Base-by-base conservation (phyloP, 768 basidiomycete genomes). In the Kwoniella botswanensis region DNA sequence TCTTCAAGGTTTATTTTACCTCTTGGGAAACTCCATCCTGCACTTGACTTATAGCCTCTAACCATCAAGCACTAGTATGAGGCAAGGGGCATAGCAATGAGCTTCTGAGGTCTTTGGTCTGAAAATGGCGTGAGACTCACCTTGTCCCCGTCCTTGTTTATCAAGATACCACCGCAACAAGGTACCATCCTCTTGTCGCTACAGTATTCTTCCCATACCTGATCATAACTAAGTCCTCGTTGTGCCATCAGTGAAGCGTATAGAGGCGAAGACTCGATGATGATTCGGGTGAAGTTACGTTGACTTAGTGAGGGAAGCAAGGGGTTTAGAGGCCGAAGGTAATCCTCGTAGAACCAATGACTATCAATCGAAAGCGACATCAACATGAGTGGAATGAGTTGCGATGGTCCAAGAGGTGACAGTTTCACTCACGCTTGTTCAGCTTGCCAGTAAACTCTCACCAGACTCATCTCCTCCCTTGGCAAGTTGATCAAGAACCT, bases 301-400 rank as follows among this genome's bases (percentile, higher is more conserved):
- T 98, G 89, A 18, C 91, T 89, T 71, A 94, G 86, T 0, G 94
- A 92, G 0, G 94, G 96, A 54, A 98, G 90, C 69, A 89, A 88
- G 10, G 91, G 90, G 68, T 94, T 92, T 84, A 92, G 89, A 82
- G 95, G 94, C 54, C 97, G 92, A 73, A 98, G 90, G 77, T 97
- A 98, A 83, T 99, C 97, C 86, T 98, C 97, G 79, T 99, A 99
- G 84, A 93, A 99, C 96, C 96, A 99, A 82, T 98, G 96, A n/a
- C 95, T 97, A 80, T 17, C 35, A 17, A 41, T 21, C 17, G 41
- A 35, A 56, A 54, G 42, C 6, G 61, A 21, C 43, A 42, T 58
- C 17, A 29, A 41, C 35, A 41, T 29, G 10, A 6, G 22, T 26
- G 22, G 29, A 4, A 63, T 42, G 6, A 58, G 55, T 17, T 35